phyloP scores from a whole-genome alignment of 1,284 basidiomycete genomes.

The Moniliella sp. region DNA sequence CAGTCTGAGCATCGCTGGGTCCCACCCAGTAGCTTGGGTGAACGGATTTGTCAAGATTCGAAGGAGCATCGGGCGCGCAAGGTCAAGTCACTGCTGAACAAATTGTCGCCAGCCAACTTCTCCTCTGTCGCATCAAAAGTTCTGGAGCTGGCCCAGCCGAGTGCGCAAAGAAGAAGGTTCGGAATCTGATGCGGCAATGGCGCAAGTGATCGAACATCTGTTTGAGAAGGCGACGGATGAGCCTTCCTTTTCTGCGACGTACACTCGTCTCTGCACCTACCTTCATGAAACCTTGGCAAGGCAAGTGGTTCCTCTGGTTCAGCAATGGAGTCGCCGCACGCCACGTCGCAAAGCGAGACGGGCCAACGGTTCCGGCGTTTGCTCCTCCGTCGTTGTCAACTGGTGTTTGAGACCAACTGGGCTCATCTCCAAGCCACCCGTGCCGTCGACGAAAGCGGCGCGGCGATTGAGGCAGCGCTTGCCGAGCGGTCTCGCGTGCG shows the following conservation, averaged over 20 bases:
- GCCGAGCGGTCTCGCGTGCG: constrained; percentile 22
- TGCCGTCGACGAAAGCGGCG: constrained; percentile 38
- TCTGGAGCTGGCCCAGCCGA: constrained; percentile 80
- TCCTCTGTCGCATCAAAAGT: constrained; percentile 82
- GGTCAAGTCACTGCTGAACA: constrained; percentile 80
- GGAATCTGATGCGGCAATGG: constrained; percentile 74
- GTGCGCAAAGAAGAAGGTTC: constrained; percentile 71
- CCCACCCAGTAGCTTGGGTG: constrained; percentile 22
- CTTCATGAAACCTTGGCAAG: constrained; percentile 72
- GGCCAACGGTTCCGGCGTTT: constrained; percentile 68
- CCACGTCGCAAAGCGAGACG: constrained; percentile 48
- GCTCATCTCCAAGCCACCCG: constrained; percentile 40
- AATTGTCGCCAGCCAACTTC: constrained; percentile 89
- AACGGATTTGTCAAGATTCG: constrained; percentile 57
- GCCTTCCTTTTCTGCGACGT: constrained; percentile 90
- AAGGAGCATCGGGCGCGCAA: constrained; percentile 50
- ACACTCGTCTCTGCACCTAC: constrained; percentile 75
- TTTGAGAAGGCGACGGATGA: constrained; percentile 95
- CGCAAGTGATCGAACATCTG: constrained; percentile 80
- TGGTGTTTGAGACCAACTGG: constrained; percentile 75
- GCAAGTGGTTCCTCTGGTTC: constrained; percentile 59
- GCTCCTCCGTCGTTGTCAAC: constrained; percentile 71
- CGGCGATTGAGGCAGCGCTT: constrained; percentile 44
- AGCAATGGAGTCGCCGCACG: constrained; percentile 22
- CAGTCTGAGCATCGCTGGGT: constrained; percentile 62